These are phyloP conservation scores for Fraxinus ornus DNA, from an alignment of 305 asterid species.

Conservation along the genomic window DNA sequence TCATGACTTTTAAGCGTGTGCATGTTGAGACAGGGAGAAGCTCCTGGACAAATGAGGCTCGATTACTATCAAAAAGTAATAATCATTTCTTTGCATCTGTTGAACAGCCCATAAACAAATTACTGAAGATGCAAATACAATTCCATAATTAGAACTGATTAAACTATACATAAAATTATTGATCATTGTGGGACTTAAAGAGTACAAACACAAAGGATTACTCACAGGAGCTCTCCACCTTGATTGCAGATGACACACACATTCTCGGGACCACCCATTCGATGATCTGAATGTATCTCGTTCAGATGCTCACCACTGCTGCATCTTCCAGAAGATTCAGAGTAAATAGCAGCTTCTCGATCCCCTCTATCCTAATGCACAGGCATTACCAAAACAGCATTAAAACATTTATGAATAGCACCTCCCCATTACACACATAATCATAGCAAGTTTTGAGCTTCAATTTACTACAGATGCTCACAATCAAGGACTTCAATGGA, in stretches of 20 bases:
- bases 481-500: conserved; percentile 16
- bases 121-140: conserved; percentile 19
- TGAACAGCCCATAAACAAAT: conserved; percentile 5
- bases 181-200: conserved; percentile 12
- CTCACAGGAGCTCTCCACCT: conserved; percentile 74
- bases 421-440: background rate
- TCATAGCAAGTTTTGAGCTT: conserved; percentile 6
- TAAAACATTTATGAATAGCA: conserved; percentile 18
- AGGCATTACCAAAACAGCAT: conserved; percentile 29
- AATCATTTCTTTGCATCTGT: background rate
- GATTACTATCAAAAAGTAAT: conserved; percentile 8
- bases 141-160: conserved; percentile 14
- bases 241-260: conserved; percentile 54
- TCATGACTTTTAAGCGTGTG: conserved; percentile 10
- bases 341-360: conserved; percentile 46
- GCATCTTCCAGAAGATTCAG: conserved; percentile 29
- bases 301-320: conserved; percentile 21
- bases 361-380: conserved; percentile 52
- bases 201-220: conserved; percentile 41
- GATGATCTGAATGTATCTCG: conserved; percentile 34
- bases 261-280: conserved; percentile 30
- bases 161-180: conserved; percentile 9
- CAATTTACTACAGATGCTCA: conserved; percentile 13
- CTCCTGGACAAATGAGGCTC: conserved; percentile 4
- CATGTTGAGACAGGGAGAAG: conserved; percentile 12